Base-by-base conservation (phyloP, 179 eudicot genomes). In the Sideroxylon spinosum region DNA sequence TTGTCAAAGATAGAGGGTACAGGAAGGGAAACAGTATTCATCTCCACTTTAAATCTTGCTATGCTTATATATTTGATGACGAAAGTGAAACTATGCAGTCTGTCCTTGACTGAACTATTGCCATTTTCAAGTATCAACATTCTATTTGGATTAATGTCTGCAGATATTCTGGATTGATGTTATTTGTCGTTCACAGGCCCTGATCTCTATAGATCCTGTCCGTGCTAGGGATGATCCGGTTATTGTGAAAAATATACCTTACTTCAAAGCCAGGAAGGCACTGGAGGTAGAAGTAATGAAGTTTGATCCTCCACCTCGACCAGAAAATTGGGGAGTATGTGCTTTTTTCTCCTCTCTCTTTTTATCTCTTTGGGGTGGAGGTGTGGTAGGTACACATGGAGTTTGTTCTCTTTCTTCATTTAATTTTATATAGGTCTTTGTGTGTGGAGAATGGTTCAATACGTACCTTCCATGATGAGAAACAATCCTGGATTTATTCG, bases 271-370 rank as follows among this genome's bases (percentile, higher is more conserved):
- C 78, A 91, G 85, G 83, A 91, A 88, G 81, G 85, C 92, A 44
- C 67, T 94, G 28, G 97, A 92, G 86, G 86, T 86, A 32, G 98
- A 94, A 86, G 97, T 91, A 61, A 77, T 94, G 94, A 91, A 88
- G 90, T 90, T 94, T 60, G 84, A 88, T 85, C 92, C 97, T 83
- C 98, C 98, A 10, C 91, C 97, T n/a, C 88, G 98, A 65, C 98
- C 98, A 66, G 76, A 83, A 22, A 85, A 88, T 73, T 94, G 98
- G 98, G 97, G 98, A 82, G 98, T 93, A 93, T 12, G 79, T 81
- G 14, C 66, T 79, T 55, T 16, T 78, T 71, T 60, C 79, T 69
- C 57, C 52, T 53, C 20, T 78, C 74, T 14, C 7, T 59, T 5
- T n/a, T 0, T 25, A 10, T 67, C 19, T 67, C 50, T 29, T 49